phyloP scores from a whole-genome alignment of 2,329 filamentous ascomycete species.

The Penicillium sp. region DNA sequence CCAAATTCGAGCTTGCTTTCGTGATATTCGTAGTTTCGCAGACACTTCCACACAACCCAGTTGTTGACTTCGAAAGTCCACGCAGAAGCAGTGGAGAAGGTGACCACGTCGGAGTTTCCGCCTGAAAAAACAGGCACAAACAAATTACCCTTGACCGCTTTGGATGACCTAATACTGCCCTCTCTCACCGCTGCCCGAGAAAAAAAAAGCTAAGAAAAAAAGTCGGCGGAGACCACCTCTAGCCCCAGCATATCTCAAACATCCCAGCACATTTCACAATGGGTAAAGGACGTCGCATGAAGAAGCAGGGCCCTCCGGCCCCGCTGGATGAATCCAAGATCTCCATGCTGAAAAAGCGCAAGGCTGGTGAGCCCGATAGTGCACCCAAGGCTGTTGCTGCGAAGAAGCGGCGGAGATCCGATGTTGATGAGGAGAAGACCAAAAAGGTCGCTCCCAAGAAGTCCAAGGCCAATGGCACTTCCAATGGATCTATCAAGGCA shows the following conservation, averaged over 20 bases:
- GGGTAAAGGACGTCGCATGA: slow-evolving; percentile 90
- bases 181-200: slow-evolving; percentile 29
- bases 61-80: no score
- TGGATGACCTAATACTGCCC: slow-evolving; percentile 26
- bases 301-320: slow-evolving; percentile 88
- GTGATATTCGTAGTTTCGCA: no score
- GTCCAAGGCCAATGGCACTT: slow-evolving; percentile 38
- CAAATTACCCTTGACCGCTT: no score
- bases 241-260: slow-evolving; percentile 17
- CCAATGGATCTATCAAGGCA: slow-evolving; percentile 29
- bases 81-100: neutral
- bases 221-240: slow-evolving; percentile 21
- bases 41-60: no score
- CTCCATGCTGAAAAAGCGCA: slow-evolving; percentile 73
- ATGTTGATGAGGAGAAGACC: slow-evolving; percentile 48
- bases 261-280: slow-evolving; percentile 56
- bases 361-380: slow-evolving; percentile 69
- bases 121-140: no score
- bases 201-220: slow-evolving; percentile 34
- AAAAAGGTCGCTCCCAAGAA: slow-evolving; percentile 47
- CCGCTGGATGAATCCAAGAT: slow-evolving; percentile 74
- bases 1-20: no score
- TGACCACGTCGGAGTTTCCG: no score
- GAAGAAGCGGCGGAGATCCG: slow-evolving; percentile 67
- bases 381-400: slow-evolving; percentile 53